These are phyloP conservation scores for Neurospora sp. DNA, from an alignment of 2,329 filamentous ascomycete species.

Conservation along the genomic window DNA sequence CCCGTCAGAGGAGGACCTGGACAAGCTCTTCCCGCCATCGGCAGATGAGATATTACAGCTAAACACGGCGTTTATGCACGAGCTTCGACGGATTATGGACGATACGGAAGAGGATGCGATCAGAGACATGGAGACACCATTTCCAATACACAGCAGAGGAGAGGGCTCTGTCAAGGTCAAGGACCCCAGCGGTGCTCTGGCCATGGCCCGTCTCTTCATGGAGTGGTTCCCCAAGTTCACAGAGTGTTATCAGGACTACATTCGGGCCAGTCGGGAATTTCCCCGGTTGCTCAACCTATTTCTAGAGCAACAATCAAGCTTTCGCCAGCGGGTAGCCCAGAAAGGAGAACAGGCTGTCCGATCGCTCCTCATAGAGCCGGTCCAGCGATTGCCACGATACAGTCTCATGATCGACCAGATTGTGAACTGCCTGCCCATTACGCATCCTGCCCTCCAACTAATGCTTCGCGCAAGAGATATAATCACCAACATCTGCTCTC, in stretches of 20 bases:
- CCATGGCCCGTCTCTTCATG: slow-evolving; percentile 70
- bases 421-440: slow-evolving; percentile 71
- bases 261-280: slow-evolving; percentile 81
- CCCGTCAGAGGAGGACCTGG: slow-evolving; percentile 61
- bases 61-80: slow-evolving; percentile 71
- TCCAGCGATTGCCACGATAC: slow-evolving; percentile 88
- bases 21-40: slow-evolving; percentile 71
- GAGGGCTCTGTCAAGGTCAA: slow-evolving; percentile 39
- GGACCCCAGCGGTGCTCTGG: slow-evolving; percentile 69
- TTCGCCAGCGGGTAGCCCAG: slow-evolving; percentile 69
- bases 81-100: slow-evolving; percentile 67
- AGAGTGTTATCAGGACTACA: slow-evolving; percentile 86
- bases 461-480: slow-evolving; percentile 87
- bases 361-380: slow-evolving; percentile 89
- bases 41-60: slow-evolving; percentile 72
- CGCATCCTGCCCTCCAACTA: slow-evolving; percentile 72
- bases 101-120: slow-evolving; percentile 74
- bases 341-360: slow-evolving; percentile 85
- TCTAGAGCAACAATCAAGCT: slow-evolving; percentile 71
- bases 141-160: slow-evolving; percentile 31
- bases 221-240: slow-evolving; percentile 93
- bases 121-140: slow-evolving; percentile 57
- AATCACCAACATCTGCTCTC: slow-evolving; percentile 91
- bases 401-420: slow-evolving; percentile 96
- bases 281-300: slow-evolving; percentile 71